Evolutionary conservation across 2,329 filamentous ascomycete genomes (phyloP).

Genomic region (Diaporthe helianthi): DNA sequence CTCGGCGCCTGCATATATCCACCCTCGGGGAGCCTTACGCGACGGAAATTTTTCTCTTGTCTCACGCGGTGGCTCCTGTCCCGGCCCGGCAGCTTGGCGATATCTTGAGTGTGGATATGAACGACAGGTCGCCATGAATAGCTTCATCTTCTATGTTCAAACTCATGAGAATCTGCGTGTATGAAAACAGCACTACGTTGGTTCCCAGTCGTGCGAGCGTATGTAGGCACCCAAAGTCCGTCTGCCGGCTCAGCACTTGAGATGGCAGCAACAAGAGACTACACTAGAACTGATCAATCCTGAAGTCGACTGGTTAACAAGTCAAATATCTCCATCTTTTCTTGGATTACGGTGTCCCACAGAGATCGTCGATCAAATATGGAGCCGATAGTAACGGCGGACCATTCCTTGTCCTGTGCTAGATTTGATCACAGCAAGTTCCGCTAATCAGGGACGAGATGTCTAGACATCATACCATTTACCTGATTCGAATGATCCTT

Average conservation of each 20-base stretch:
- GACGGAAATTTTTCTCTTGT: neutral
- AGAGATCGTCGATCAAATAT: constrained; percentile 1
- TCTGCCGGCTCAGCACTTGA: neutral
- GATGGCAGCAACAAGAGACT: neutral
- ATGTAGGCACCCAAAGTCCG: no score
- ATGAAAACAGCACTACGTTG: fast-evolving
- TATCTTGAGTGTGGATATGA: neutral
- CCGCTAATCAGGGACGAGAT: constrained; percentile 13
- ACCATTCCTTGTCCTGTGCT: neutral
- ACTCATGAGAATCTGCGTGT: no score
- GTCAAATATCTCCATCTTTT: neutral
- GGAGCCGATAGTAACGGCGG: neutral
- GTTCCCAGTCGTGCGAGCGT: no score
- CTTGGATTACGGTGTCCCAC: neutral
- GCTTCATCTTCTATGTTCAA: neutral
- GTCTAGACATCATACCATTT: neutral
- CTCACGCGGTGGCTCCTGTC: constrained; percentile 1
- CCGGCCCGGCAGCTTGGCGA: constrained; percentile 11
- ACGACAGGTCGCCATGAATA: neutral
- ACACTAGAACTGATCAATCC: no score
- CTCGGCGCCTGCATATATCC: no score
- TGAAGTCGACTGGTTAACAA: neutral
- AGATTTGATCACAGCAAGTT: neutral
- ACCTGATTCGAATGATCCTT: neutral
- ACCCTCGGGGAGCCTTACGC: neutral